Evolutionary conservation across 2,329 filamentous ascomycete species (phyloP).

Genomic region (Myriangium duriaei): DNA sequence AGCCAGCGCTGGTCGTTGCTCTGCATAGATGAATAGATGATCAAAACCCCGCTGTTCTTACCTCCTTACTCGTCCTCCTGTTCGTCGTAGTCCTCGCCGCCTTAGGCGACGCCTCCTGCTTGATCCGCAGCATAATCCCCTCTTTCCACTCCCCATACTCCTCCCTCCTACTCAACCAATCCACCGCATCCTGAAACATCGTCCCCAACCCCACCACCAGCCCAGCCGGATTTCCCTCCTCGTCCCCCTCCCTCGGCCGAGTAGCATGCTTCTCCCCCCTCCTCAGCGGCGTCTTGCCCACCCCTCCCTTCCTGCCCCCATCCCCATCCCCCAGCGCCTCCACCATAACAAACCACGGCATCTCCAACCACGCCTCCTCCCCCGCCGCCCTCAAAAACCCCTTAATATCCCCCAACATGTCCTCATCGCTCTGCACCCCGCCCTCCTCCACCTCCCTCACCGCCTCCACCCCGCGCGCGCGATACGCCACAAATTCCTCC

Average conservation of each 20-base stretch:
- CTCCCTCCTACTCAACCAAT: slow-evolving; percentile 53
- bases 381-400: slow-evolving; percentile 1
- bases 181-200: slow-evolving; percentile 65
- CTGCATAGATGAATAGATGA: background rate
- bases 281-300: slow-evolving; percentile 19
- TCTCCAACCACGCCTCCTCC: slow-evolving; percentile 10
- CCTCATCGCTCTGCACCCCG: slow-evolving; percentile 3
- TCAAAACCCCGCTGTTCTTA: background rate
- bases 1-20: slow-evolving; percentile 1
- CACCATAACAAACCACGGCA: slow-evolving; percentile 10
- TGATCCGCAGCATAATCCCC: slow-evolving; percentile 44
- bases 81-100: background rate
- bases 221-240: slow-evolving; percentile 18
- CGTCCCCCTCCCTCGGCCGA: slow-evolving; percentile 10
- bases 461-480: slow-evolving; percentile 5
- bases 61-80: background rate
- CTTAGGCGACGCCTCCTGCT: slow-evolving; percentile 24
- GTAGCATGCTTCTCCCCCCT: slow-evolving; percentile 23
- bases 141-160: slow-evolving; percentile 56
- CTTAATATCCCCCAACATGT: slow-evolving; percentile 3
- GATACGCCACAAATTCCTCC: slow-evolving; percentile 5
- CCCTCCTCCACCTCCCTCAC: slow-evolving; percentile 9
- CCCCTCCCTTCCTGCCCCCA: background rate
- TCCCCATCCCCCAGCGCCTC: slow-evolving; percentile 5
- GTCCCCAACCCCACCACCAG: slow-evolving; percentile 40